A percentile compares a stretch with the other conserved stretches of the same genome.
Evolutionary conservation across 169 alveolate species (phyloP).

Genomic region (Fabrea salina): DNA sequence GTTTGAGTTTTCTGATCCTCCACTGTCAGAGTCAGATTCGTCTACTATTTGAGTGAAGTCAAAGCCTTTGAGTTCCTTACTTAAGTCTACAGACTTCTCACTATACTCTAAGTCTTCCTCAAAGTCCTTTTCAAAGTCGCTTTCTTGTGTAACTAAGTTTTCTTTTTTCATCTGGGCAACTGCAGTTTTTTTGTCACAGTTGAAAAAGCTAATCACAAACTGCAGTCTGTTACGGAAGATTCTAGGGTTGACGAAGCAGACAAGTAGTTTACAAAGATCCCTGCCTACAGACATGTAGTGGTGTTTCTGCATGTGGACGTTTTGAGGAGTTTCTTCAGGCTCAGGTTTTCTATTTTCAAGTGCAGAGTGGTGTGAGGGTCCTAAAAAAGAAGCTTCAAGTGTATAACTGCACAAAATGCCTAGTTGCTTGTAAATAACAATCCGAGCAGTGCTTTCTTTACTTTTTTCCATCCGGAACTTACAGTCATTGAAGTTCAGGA

Average conservation of each 20-base stretch:
- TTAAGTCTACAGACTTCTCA: not conserved
- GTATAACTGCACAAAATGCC: constrained; percentile 34
- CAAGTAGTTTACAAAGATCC: too few relatives aligned
- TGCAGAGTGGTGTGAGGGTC: not conserved
- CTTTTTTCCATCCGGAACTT: constrained; percentile 34
- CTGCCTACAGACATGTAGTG: too few relatives aligned
- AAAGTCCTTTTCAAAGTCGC: not conserved
- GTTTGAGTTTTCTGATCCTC: not conserved
- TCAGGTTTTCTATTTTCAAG: not conserved
- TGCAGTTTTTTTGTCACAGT: not conserved
- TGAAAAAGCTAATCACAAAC: not conserved
- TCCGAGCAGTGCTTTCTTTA: constrained; percentile 35
- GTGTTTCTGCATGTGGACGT: too few relatives aligned
- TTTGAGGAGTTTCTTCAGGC: not conserved
- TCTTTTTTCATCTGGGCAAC: not conserved
- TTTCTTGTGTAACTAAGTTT: not conserved
- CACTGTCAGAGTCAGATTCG: not conserved
- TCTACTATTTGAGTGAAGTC: not conserved
- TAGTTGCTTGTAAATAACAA: constrained; percentile 27
- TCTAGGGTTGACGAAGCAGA: too few relatives aligned
- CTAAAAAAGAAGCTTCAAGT: constrained; percentile 36
- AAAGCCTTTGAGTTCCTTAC: not conserved
- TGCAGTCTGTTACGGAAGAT: too few relatives aligned
- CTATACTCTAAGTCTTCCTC: not conserved
- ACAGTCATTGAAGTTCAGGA: constrained; percentile 38